These are phyloP conservation scores for Flaveria robusta DNA, from an alignment of 129 eudicot genomes.

Conservation along the genomic window DNA sequence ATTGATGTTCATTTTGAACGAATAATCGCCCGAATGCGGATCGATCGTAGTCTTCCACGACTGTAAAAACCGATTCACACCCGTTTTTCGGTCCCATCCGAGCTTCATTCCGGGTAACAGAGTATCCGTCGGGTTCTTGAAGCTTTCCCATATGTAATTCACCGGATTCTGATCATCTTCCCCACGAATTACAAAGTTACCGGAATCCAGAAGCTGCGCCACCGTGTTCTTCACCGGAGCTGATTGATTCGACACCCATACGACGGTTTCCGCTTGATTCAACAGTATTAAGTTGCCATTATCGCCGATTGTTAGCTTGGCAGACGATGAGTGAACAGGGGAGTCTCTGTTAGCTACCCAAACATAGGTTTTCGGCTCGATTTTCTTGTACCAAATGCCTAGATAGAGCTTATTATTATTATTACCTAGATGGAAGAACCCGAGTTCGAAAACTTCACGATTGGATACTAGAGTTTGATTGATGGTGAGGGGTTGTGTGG, in stretches of 20 bases:
- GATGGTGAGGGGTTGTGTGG: conserved; percentile 36
- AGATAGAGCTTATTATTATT: conserved; percentile 40
- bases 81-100: conserved; percentile 52
- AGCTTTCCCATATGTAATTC: conserved; percentile 65
- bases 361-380: conserved; percentile 30
- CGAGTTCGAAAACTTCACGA: conserved; percentile 42
- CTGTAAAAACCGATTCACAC: conserved; percentile 37
- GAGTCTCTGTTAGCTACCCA: conserved; percentile 79
- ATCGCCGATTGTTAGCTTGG: conserved; percentile 30
- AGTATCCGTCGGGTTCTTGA: conserved; percentile 69
- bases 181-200: conserved; percentile 56
- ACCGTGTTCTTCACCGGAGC: conserved; percentile 31
- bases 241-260: conserved; percentile 52
- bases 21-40: conserved; percentile 51
- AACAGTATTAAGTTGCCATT: conserved; percentile 43
- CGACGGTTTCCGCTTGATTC: conserved; percentile 6
- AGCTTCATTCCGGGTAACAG: conserved; percentile 65
- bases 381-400: conserved; percentile 69
- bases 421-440: conserved; percentile 47
- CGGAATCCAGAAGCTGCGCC: conserved; percentile 57
- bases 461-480: conserved; percentile 57
- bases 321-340: conserved; percentile 42
- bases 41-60: conserved; percentile 51
- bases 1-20: conserved; percentile 31
- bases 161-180: conserved; percentile 35